Evolutionary conservation across 176 grass and related monocot species (phyloP).

Genomic region (Oryza australiensis): DNA sequence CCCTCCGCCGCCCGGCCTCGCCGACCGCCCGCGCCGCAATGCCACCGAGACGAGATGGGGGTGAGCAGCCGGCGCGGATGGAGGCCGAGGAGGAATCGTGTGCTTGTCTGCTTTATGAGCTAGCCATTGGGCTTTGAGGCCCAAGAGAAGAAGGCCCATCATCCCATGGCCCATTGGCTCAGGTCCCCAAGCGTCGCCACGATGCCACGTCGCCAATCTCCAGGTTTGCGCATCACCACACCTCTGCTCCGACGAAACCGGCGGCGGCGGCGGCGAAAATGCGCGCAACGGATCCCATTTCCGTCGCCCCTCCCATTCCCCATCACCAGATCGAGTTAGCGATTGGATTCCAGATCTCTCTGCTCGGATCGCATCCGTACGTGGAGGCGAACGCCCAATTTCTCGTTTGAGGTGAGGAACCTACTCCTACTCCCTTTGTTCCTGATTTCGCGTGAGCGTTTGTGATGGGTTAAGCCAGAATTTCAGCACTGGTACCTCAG

Average conservation of each 20-base stretch:
- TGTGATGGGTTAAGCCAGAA: slow-evolving; percentile 82
- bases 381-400: slow-evolving; percentile 17
- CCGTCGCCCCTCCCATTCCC: neutral
- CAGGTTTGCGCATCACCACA: slow-evolving; percentile 3
- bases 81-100: neutral
- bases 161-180: neutral
- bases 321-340: neutral
- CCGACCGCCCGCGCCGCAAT: neutral
- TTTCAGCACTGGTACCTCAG: slow-evolving; percentile 53
- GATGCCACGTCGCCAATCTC: slow-evolving; percentile 11
- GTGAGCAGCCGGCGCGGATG: neutral
- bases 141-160: neutral
- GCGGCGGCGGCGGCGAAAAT: slow-evolving; percentile 37
- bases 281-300: slow-evolving; percentile 26
- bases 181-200: neutral
- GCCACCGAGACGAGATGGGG: neutral
- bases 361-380: neutral
- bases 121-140: neutral
- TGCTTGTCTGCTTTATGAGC: neutral
- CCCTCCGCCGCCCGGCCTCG: slow-evolving; percentile 22
- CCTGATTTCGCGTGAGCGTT: neutral
- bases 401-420: neutral
- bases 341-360: neutral
- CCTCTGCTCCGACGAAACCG: slow-evolving; percentile 26
- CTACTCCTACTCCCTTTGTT: neutral